phyloP scores from a whole-genome alignment of 73 alveolate genomes.

The Paramecium bursaria region DNA sequence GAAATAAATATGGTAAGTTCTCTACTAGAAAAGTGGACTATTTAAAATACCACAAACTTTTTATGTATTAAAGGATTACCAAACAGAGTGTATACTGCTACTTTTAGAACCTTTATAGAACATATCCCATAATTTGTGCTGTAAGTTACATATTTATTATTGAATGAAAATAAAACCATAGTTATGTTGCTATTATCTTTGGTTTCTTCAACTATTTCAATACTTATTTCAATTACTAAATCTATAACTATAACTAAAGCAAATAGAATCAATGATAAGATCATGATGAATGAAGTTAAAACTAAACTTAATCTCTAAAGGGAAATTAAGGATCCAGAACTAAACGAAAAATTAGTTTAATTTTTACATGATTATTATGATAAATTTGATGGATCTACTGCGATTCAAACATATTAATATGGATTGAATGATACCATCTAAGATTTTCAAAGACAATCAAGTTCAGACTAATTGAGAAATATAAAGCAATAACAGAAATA shows the following conservation, averaged over 20 bases:
- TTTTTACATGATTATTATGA: conserved; percentile 55
- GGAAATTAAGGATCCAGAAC: conserved; percentile 31
- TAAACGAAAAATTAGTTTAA: conserved; percentile 12
- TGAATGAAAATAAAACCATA: conserved; percentile 34
- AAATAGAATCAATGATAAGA: conserved; percentile 32
- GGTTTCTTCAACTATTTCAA: not conserved
- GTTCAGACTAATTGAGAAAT: not conserved
- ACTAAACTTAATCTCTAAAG: not conserved
- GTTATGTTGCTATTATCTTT: not conserved
- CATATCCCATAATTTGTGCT: conserved; percentile 46
- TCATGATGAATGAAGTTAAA: conserved; percentile 55
- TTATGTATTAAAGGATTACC: conserved; percentile 49
- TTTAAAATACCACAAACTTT: conserved; percentile 45
- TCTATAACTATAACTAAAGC: conserved; percentile 54
- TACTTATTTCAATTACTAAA: conserved; percentile 32
- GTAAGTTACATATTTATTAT: conserved; percentile 12
- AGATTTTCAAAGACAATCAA: not conserved
- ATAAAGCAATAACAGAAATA: conserved; percentile 1
- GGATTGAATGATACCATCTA: conserved; percentile 7
- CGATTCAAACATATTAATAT: not conserved
- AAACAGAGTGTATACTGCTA: conserved; percentile 56
- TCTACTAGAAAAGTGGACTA: conserved; percentile 57
- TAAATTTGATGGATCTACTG: conserved; percentile 43
- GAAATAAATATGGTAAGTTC: conserved; percentile 53
- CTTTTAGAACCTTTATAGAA: conserved; percentile 59